Conservation (phyloP, 2,329 filamentous ascomycete genomes). For the Calonectria pseudoreteaudii region DNA sequence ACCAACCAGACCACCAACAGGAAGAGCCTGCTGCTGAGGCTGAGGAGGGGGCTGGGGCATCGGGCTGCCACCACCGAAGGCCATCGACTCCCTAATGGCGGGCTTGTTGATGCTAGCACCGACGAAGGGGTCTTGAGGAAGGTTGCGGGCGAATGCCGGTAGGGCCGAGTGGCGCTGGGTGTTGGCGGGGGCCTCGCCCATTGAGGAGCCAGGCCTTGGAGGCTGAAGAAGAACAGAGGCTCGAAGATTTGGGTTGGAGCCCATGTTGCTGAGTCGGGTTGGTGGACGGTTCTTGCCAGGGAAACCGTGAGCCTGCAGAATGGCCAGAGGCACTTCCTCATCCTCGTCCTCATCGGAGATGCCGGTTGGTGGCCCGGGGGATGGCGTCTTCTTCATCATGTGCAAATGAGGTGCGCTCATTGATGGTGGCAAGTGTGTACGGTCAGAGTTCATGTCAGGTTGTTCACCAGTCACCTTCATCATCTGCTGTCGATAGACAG, state of each 20-base stretch:
- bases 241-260: slow-evolving; percentile 79
- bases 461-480: slow-evolving; percentile 91
- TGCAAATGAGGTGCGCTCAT: slow-evolving; percentile 73
- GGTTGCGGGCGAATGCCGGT: slow-evolving; percentile 83
- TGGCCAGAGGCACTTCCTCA: slow-evolving; percentile 87
- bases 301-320: slow-evolving; percentile 90
- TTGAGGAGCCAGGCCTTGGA: slow-evolving; percentile 65
- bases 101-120: slow-evolving; percentile 82
- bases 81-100: slow-evolving; percentile 78
- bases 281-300: slow-evolving; percentile 83
- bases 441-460: slow-evolving; percentile 51
- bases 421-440: slow-evolving; percentile 67
- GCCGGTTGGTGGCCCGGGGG: slow-evolving; percentile 57
- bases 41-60: slow-evolving; percentile 40
- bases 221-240: slow-evolving; percentile 59
- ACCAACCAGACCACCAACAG: slow-evolving; percentile 84
- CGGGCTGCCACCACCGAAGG: slow-evolving; percentile 69
- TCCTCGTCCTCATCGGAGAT: slow-evolving; percentile 86
- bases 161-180: slow-evolving; percentile 60
- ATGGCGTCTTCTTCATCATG: slow-evolving; percentile 51
- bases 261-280: slow-evolving; percentile 71
- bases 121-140: slow-evolving; percentile 88
- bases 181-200: slow-evolving; percentile 60
- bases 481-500: slow-evolving; percentile 93
- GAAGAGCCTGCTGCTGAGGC: slow-evolving; percentile 54